Evolutionary conservation across 2,329 filamentous ascomycete species (phyloP), one percentile per base, ranked within the genome.

Genomic region (Pezicula neosporulosa): DNA sequence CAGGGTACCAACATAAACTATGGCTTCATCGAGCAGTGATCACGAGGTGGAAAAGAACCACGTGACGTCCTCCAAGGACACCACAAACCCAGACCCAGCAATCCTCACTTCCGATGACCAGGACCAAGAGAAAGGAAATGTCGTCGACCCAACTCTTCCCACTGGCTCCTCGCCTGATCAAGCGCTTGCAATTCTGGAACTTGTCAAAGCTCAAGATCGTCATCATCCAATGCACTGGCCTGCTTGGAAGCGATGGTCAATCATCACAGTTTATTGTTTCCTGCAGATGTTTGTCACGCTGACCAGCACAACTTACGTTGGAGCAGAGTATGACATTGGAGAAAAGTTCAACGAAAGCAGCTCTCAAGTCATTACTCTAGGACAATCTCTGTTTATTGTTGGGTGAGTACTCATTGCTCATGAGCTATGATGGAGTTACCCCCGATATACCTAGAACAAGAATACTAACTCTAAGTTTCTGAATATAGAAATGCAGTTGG

Each of bases 381-480:
- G 71, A 15, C 71, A 74, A 58, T 68, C 64, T 49, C 65, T 74
- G 62, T 73, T 74, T 59, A 72, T 74, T 56, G 53, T 73, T 8
- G 70, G 71, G 21, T 21, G 21, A 21, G 21, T 21, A 21, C 21
- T 21, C 21, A n/a, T 21, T 21, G 21, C 21, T 21, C 21, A 3
- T 21, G 21, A 21, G 5, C 5, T 5, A 21, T 21, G 21, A 21
- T 21, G 3, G 21, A 21, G 21, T 21, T 21, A 21, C 21, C 5
- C 21, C 21, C 21, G 21, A 21, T 21, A 21, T 21, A 21, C 5
- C 21, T 21, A 21, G 21, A 21, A 21, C 21, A 21, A 21, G 21
- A 3, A 21, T 21, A 21, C 21, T 21, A 21, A 21, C 21, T 21
- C 21, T 21, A 5, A 21, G 21, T 21, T 21, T 21, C 21, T 21